phyloP scores from a whole-genome alignment of 495 filamentous ascomycete species.

The Aspergillus conjunctus region DNA sequence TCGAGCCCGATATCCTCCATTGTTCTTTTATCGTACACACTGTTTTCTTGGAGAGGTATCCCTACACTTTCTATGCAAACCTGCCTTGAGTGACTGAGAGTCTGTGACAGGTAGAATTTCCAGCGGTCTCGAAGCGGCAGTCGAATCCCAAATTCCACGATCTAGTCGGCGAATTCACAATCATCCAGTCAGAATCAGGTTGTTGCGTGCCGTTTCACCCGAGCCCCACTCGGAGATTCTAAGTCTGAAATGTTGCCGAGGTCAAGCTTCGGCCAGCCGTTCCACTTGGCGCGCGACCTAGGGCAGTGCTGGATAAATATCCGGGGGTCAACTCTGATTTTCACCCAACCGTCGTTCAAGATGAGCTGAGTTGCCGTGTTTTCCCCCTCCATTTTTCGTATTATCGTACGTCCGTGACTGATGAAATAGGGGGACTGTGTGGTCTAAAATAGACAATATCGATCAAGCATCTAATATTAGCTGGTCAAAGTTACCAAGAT shows the following conservation, averaged over 20 bases:
- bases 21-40: background rate
- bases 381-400: background rate
- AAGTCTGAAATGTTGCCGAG: constrained; percentile 8
- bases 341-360: too few relatives aligned
- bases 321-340: background rate
- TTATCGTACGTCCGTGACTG: background rate
- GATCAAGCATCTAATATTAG: too few relatives aligned
- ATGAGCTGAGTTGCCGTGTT: background rate
- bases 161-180: background rate
- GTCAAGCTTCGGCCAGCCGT: constrained; percentile 14
- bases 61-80: too few relatives aligned
- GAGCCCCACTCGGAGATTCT: constrained; percentile 5
- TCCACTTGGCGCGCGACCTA: background rate
- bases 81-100: background rate
- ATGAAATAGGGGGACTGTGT: too few relatives aligned
- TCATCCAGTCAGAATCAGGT: background rate
- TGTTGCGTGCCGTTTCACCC: constrained; percentile 16
- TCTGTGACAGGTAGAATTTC: background rate
- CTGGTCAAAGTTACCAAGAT: too few relatives aligned
- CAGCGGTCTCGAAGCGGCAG: background rate
- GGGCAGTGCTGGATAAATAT: constrained; percentile 1
- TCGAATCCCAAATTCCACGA: background rate
- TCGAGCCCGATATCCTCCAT: too few relatives aligned
- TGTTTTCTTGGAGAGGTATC: background rate
- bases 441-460: too few relatives aligned